phyloP scores from a whole-genome alignment of 352 stramenopile genomes.

The Globisporangium paddicum region DNA sequence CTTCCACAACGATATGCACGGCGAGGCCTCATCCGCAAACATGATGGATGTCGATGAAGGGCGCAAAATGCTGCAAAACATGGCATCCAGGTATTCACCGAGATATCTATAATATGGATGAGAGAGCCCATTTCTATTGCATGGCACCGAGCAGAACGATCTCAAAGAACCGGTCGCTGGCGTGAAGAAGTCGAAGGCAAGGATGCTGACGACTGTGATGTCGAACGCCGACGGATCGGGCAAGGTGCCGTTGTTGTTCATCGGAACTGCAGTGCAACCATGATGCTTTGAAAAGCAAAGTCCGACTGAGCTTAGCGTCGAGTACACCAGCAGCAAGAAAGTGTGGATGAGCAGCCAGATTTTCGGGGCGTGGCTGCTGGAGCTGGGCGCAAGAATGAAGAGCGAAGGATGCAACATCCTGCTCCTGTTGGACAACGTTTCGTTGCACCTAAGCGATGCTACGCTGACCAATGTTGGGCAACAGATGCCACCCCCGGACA shows the following conservation, averaged over 20 bases:
- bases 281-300: constrained; percentile 18
- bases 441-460: background rate
- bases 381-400: constrained; percentile 20
- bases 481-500: background rate
- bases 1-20: background rate
- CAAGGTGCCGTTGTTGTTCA: constrained; percentile 25
- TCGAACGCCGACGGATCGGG: constrained; percentile 33
- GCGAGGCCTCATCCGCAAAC: background rate
- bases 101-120: background rate
- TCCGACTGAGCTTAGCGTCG: constrained; percentile 11
- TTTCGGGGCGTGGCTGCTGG: constrained; percentile 28
- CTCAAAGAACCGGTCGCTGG: background rate
- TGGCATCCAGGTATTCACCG: background rate
- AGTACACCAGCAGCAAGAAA: constrained; percentile 24
- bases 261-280: constrained; percentile 28
- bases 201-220: constrained; percentile 19
- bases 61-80: background rate
- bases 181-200: constrained; percentile 18
- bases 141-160: background rate
- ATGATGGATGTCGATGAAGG: background rate
- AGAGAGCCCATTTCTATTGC: background rate
- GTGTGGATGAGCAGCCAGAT: constrained; percentile 28
- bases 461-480: background rate
- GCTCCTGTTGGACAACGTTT: constrained; percentile 4
- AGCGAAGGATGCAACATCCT: constrained; percentile 18